Evolutionary conservation across 768 basidiomycete species (phyloP), one percentile per base, ranked within the genome.

Genomic region (Arthromyces matolae): DNA sequence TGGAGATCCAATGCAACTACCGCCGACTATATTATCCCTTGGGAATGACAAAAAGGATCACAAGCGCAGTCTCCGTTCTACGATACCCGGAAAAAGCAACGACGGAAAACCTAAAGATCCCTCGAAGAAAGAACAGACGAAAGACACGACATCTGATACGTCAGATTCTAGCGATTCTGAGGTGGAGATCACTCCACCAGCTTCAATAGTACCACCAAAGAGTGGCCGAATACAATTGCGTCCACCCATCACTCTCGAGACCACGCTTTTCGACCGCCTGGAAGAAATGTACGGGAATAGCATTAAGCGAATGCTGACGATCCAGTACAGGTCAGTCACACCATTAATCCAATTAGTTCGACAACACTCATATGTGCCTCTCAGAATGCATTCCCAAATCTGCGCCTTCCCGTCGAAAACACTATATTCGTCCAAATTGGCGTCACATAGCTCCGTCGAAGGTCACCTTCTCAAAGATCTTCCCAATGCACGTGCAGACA

Each of bases 1-100:
- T 1, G 95, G 95, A 0, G 95, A 97, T 66, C 94, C 93, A 2
- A 86, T 92, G 76, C 95, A 98, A 71, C 75, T 99, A 3, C 93
- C 93, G 0, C 95, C 95, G 0, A 99, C 95, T 0, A 81, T 98
- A 38, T 71, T 95, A 23, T 89, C 91, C 4, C 58, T 79, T 7
- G 70, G 81, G 49, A 68, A 69, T 23, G 64, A 70, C n/a, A 65
- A 29, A 33, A 58, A 54, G 34, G 29, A 14, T 13, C 34, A 51
- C n/a, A n/a, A n/a, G n/a, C n/a, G n/a, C n/a, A n/a, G n/a, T n/a
- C n/a, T n/a, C n/a, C n/a, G n/a, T n/a, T n/a, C n/a, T n/a, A n/a
- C n/a, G n/a, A n/a, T n/a, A n/a, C n/a, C n/a, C n/a, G n/a, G n/a
- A n/a, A n/a, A n/a, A n/a, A n/a, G n/a, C n/a, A n/a, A n/a, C n/a